Conservation (phyloP, 768 basidiomycete species). For the Favolaschia claudopus region DNA sequence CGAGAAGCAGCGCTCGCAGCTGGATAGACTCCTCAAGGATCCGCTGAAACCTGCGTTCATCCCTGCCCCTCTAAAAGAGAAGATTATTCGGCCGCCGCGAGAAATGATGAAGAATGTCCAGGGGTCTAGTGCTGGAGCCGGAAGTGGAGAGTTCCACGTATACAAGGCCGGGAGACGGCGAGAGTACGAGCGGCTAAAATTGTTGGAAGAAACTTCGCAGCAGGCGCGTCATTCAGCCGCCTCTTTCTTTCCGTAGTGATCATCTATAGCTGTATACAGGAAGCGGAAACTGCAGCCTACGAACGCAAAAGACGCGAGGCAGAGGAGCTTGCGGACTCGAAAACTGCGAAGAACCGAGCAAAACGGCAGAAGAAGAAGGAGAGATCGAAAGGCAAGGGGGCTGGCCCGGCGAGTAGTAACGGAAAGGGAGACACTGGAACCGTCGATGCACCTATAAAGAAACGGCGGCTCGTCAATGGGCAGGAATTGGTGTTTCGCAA, state of each 20-base stretch:
- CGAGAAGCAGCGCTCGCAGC: constrained; percentile 68
- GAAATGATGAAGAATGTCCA: constrained; percentile 99
- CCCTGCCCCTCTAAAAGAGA: constrained; percentile 83
- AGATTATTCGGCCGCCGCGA: constrained; percentile 78
- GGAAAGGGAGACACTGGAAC: constrained; percentile 29
- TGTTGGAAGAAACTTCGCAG: constrained; percentile 83
- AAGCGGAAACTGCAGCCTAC: constrained; percentile 75
- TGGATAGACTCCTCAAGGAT: constrained; percentile 90
- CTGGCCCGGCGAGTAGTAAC: constrained; percentile 32
- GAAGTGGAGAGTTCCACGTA: constrained; percentile 97
- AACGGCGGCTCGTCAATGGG: constrained; percentile 81
- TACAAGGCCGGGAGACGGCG: constrained; percentile 94
- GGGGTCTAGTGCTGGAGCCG: constrained; percentile 96
- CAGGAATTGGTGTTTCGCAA: constrained; percentile 66
- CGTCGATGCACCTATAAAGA: constrained; percentile 67
- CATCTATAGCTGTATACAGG: constrained; percentile 50
- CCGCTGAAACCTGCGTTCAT: constrained; percentile 84
- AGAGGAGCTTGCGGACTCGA: constrained; percentile 78
- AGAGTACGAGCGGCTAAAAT: constrained; percentile 93
- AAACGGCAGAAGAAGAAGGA: constrained; percentile 95
- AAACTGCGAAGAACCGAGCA: constrained; percentile 94
- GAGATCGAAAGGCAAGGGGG: constrained; percentile 56
- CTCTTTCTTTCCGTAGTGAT: neutral
- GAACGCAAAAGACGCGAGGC: constrained; percentile 75
- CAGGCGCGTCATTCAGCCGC: constrained; percentile 59